A percentile compares a stretch with the other conserved stretches of the same genome.
Conservation (phyloP, 352 stramenopile species). For the Pythium coloratum region DNA sequence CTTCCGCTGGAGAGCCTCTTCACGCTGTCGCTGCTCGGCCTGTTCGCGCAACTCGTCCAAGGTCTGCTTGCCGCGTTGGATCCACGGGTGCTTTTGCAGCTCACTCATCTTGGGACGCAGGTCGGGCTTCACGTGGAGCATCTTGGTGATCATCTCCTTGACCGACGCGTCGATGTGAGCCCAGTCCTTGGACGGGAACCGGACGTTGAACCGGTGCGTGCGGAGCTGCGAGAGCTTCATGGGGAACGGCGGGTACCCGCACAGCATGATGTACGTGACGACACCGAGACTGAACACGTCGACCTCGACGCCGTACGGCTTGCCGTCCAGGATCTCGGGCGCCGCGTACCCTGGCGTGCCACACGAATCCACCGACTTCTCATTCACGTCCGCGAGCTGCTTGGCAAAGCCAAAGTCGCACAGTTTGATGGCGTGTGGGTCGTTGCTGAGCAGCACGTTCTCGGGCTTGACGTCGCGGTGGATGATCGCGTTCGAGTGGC, state of each 20-base stretch:
- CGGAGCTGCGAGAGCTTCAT: slow-evolving; percentile 87
- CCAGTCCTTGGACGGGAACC: slow-evolving; percentile 85
- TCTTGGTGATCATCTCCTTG: slow-evolving; percentile 76
- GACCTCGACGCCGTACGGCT: slow-evolving; percentile 79
- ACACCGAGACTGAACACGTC: slow-evolving; percentile 90
- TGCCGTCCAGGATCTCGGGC: slow-evolving; percentile 81
- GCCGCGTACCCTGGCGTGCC: slow-evolving; percentile 84
- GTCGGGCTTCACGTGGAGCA: slow-evolving; percentile 75
- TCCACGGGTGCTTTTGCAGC: slow-evolving; percentile 62
- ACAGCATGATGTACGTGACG: slow-evolving; percentile 87
- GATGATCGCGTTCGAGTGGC: slow-evolving; percentile 88
- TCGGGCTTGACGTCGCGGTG: slow-evolving; percentile 88
- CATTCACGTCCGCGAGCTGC: slow-evolving; percentile 54
- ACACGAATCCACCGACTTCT: slow-evolving; percentile 80
- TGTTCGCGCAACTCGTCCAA: slow-evolving; percentile 46
- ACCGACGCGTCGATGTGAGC: slow-evolving; percentile 51
- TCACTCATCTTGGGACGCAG: slow-evolving; percentile 60
- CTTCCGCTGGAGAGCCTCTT: slow-evolving; percentile 57
- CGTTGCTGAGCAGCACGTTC: slow-evolving; percentile 76
- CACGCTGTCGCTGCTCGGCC: slow-evolving; percentile 43
- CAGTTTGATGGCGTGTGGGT: slow-evolving; percentile 66
- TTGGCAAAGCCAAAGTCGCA: slow-evolving; percentile 87
- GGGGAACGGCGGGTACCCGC: slow-evolving; percentile 84
- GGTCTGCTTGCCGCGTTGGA: slow-evolving; percentile 46
- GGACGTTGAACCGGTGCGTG: slow-evolving; percentile 79